phyloP scores from a whole-genome alignment of 2,329 filamentous ascomycete species.

The Anthostomella pinea region DNA sequence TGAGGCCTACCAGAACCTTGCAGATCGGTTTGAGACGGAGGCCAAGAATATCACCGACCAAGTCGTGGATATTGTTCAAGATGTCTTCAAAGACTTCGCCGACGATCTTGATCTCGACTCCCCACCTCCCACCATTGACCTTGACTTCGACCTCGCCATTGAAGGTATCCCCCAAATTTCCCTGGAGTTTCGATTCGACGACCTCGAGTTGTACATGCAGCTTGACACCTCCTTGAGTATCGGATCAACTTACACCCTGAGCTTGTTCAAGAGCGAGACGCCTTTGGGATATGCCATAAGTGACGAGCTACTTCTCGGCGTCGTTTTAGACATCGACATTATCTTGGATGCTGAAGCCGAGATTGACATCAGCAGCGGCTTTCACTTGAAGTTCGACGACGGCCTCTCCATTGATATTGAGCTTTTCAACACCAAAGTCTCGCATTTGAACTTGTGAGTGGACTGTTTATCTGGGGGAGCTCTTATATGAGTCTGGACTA shows the following conservation, averaged over 20 bases:
- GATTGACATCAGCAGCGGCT: constrained; percentile 50
- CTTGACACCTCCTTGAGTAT: constrained; percentile 29
- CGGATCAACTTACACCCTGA: not conserved
- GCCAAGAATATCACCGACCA: not conserved
- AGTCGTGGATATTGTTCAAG: not conserved
- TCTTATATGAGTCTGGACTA: too few relatives aligned
- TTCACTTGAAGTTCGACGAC: constrained; percentile 55
- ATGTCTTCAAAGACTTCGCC: constrained; percentile 25
- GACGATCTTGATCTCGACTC: constrained; percentile 13
- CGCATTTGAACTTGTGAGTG: constrained; percentile 48
- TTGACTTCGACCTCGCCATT: not conserved
- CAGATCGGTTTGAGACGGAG: not conserved
- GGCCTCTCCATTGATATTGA: constrained; percentile 45
- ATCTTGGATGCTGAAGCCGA: constrained; percentile 46
- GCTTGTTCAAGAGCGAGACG: constrained; percentile 38
- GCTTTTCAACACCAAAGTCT: constrained; percentile 48
- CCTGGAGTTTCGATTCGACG: constrained; percentile 39
- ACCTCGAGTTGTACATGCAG: not conserved
- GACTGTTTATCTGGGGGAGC: too few relatives aligned
- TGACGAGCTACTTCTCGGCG: constrained; percentile 41
- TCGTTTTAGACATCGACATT: constrained; percentile 49
- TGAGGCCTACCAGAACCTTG: not conserved
- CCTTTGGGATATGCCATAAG: constrained; percentile 40
- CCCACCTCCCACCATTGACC: constrained; percentile 15
- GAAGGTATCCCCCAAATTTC: not conserved